Percentiles rank a stretch among this genome's conserved stretches.
These are phyloP conservation scores for Linum usitatissimum DNA, from an alignment of 345 rosid species.

Conservation along the genomic window DNA sequence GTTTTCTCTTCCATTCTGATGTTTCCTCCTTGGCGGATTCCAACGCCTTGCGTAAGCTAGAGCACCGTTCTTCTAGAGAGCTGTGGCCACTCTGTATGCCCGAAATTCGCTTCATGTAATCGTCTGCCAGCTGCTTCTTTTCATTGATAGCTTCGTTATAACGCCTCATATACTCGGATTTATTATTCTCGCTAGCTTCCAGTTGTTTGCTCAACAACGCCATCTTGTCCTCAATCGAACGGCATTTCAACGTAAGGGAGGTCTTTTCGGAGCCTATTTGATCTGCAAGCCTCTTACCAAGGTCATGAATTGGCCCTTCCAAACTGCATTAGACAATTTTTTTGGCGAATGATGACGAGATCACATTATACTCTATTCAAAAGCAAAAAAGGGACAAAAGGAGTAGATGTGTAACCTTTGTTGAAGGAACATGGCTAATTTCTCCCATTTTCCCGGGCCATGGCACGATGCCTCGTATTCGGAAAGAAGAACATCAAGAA, in stretches of 20 bases:
- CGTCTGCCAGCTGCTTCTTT: conserved; percentile 32
- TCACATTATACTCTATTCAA: background rate
- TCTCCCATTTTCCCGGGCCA: conserved; percentile 44
- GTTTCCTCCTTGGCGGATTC: conserved; percentile 35
- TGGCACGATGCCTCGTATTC: conserved; percentile 34
- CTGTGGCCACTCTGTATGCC: conserved; percentile 27
- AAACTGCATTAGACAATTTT: conserved; percentile 1
- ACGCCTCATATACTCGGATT: conserved; percentile 28
- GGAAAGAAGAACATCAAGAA: conserved; percentile 29
- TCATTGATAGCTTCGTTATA: conserved; percentile 34
- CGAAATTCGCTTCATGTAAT: conserved; percentile 26
- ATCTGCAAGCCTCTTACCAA: conserved; percentile 30
- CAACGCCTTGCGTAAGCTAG: conserved; percentile 25
- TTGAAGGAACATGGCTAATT: conserved; percentile 27
- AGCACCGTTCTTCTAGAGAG: conserved; percentile 27
- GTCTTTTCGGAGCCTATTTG: conserved; percentile 34
- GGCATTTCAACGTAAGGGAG: conserved; percentile 25
- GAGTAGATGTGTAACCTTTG: conserved; percentile 8
- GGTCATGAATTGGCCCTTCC: conserved; percentile 29
- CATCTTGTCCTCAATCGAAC: conserved; percentile 25
- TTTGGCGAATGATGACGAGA: background rate
- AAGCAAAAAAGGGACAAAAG: background rate
- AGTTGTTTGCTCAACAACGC: conserved; percentile 34
- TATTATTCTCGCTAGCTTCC: conserved; percentile 33
- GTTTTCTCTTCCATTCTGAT: conserved; percentile 33